Base-by-base conservation (phyloP, 805 yeast species). In the Metschnikowia aberdeeniae region DNA sequence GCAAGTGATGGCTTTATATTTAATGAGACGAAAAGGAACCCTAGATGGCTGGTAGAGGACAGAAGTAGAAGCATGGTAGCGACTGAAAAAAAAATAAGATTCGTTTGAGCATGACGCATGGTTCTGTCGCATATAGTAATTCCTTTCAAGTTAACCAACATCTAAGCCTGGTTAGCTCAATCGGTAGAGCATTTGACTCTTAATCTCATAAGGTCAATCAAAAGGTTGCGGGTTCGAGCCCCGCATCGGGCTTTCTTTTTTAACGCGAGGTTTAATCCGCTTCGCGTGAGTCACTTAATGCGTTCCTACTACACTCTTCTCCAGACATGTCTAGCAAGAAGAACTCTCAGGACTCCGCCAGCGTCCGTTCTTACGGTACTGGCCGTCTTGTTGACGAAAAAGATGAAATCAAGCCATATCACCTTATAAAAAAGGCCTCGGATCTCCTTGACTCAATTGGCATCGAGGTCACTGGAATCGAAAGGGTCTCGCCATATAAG, bases 391-490 rank as follows among this genome's bases (percentile, higher is more conserved):
- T 44, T 19, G 52, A 49, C 36, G 39, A 43, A 19, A 49, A 42
- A 19, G 52, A 45, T 34, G 50, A 36, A 20, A 52, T 51, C 46
- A 44, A 35, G 29, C 49, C 56, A 10, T 51, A 46, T 28, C n/a
- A 29, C 6, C 32, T 54, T 11, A 19, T 54, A 20, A 51, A 45
- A 42, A 46, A 43, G 31, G 35, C 40, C 27, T 49, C 54, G 10
- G 53, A 49, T 27, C 54, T 57, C 33, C 74, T 49, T 77, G 90
- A 48, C 56, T 64, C 80, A 0, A 57, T 69, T 17, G 82, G 82
- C 2, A 86, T 86, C 3, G 97, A 89, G 61, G 67, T 81, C 4
- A 73, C 89, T 49, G 96, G 96, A 43, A 83, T 89, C 39, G 89
- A 86, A 50, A 71, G 96, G 48, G 79, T 85, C 28, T 66, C 76